Percentiles rank a stretch among this genome's conserved stretches.
These are phyloP conservation scores for Pseudogymnoascus sp. DNA, from an alignment of 2,329 filamentous ascomycete genomes.

Conservation along the genomic window DNA sequence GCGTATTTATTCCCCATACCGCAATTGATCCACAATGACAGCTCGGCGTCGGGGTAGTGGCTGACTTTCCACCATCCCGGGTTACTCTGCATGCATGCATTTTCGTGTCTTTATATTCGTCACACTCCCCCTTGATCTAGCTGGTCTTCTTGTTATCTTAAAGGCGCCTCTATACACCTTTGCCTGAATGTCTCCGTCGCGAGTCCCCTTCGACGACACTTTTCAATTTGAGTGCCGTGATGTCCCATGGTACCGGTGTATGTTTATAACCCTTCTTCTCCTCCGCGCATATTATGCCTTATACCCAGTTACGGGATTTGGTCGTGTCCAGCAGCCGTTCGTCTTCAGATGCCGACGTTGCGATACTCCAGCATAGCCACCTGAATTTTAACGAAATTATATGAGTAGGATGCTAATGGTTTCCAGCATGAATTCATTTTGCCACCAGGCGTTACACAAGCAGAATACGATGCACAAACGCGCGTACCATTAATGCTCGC, in stretches of 20 bases:
- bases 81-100: neutral
- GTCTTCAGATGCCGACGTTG: neutral
- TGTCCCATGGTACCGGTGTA: neutral
- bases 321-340: neutral
- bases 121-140: neutral
- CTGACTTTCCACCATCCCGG: neutral
- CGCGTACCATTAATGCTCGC: conserved; percentile 13
- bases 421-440: neutral
- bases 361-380: neutral
- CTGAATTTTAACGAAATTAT: neutral
- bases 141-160: neutral
- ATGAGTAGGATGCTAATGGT: neutral
- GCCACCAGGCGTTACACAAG: neutral
- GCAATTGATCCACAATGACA: neutral
- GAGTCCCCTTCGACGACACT: neutral
- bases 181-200: conserved; percentile 2
- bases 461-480: conserved; percentile 11
- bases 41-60: neutral
- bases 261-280: neutral
- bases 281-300: neutral
- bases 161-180: neutral
- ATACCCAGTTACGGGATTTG: neutral
- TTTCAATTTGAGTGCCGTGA: neutral
- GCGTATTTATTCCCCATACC: neutral
- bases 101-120: neutral